A percentile compares a stretch with the other conserved stretches of the same genome.
Evolutionary conservation across 1,284 basidiomycete species (phyloP).

Genomic region (Pisolithus thermaeus): DNA sequence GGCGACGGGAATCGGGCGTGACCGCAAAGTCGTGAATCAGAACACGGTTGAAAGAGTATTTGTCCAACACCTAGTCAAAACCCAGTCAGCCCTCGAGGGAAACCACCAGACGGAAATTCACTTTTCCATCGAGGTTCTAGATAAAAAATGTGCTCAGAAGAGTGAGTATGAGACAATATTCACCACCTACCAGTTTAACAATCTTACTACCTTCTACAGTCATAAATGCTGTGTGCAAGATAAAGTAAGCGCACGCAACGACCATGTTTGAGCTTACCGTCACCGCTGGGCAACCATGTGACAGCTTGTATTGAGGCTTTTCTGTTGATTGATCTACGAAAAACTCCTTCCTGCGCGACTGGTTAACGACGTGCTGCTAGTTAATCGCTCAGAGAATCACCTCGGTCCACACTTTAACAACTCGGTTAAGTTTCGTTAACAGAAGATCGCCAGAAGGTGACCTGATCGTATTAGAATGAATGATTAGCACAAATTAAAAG

Average conservation of each 20-base stretch:
- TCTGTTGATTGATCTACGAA: constrained; percentile 58
- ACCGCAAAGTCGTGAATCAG: constrained; percentile 65
- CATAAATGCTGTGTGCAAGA: constrained; percentile 32
- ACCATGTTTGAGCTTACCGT: constrained; percentile 35
- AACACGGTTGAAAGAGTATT: constrained; percentile 55
- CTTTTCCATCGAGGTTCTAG: constrained; percentile 44
- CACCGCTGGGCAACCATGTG: constrained; percentile 60
- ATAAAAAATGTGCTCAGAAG: background rate
- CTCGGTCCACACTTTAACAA: constrained; percentile 66
- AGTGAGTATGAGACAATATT: background rate
- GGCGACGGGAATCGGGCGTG: constrained; percentile 53
- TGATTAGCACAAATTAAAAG: background rate
- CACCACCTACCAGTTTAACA: constrained; percentile 33
- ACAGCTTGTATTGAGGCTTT: constrained; percentile 52
- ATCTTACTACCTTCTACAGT: constrained; percentile 45
- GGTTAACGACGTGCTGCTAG: constrained; percentile 2
- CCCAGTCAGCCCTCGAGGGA: background rate
- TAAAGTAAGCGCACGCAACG: background rate
- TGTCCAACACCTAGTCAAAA: constrained; percentile 39
- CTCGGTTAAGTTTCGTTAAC: constrained; percentile 56
- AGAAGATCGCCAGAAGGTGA: constrained; percentile 55
- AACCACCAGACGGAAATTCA: constrained; percentile 15
- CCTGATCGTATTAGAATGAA: constrained; percentile 30
- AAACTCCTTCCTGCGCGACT: constrained; percentile 52
- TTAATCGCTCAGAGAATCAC: constrained; percentile 31